Conservation (phyloP, 1,139 yeast genomes). For the Chernovozyma aurita region DNA sequence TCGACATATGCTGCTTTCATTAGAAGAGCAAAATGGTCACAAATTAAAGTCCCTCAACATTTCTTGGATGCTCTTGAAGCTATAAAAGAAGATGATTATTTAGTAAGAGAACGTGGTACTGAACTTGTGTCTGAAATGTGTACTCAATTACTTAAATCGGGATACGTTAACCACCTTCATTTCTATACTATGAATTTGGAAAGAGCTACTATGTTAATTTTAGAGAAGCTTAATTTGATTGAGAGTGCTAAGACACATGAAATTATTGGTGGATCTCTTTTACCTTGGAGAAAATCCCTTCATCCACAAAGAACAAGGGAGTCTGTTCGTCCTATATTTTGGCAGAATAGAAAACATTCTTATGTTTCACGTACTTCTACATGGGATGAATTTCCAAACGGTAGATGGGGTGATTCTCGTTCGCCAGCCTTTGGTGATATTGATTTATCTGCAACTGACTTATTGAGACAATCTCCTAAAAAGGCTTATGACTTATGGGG, state of each 20-base stretch:
- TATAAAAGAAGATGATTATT: slow-evolving; percentile 83
- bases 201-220: slow-evolving; percentile 81
- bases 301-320: slow-evolving; percentile 80
- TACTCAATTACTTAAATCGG: slow-evolving; percentile 61
- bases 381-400: slow-evolving; percentile 95
- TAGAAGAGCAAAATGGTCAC: slow-evolving; percentile 94
- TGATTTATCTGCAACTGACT: slow-evolving; percentile 72
- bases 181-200: slow-evolving; percentile 96
- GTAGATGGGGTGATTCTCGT: slow-evolving; percentile 92
- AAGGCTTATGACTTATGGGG: slow-evolving; percentile 89
- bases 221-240: slow-evolving; percentile 66
- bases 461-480: slow-evolving; percentile 74
- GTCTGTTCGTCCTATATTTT: slow-evolving; percentile 87
- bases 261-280: slow-evolving; percentile 33
- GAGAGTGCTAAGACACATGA: slow-evolving; percentile 40
- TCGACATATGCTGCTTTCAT: slow-evolving; percentile 88
- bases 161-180: slow-evolving; percentile 79
- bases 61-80: slow-evolving; percentile 73
- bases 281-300: slow-evolving; percentile 90
- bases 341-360: slow-evolving; percentile 92
- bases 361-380: slow-evolving; percentile 87
- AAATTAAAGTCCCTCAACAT: slow-evolving; percentile 69
- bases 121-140: slow-evolving; percentile 85
- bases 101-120: slow-evolving; percentile 84
- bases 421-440: slow-evolving; percentile 93